Conservation (phyloP, 768 basidiomycete species). For the Podaxis sp. region DNA sequence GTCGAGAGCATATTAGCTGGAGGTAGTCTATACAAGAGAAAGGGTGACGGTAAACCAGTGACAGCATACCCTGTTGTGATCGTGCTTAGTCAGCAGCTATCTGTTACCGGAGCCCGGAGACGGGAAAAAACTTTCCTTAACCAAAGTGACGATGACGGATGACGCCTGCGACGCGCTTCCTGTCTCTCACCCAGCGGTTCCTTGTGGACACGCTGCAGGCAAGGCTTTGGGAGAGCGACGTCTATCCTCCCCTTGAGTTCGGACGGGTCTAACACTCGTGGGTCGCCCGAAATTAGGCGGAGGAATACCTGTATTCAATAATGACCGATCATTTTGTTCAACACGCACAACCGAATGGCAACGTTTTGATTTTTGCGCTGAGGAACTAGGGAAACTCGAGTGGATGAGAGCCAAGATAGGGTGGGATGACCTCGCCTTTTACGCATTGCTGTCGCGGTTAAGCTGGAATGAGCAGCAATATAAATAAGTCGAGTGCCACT, state of each 20-base stretch:
- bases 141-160: constrained; percentile 85
- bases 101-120: constrained; percentile 13
- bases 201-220: constrained; percentile 34
- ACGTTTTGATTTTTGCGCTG: constrained; percentile 1
- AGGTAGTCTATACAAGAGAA: constrained; percentile 21
- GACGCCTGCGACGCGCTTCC: constrained; percentile 44
- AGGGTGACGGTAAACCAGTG: background rate
- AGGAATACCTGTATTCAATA: constrained; percentile 49
- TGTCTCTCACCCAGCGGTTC: constrained; percentile 67
- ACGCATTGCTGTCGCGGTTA: background rate
- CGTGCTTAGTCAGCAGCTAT: constrained; percentile 45
- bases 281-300: constrained; percentile 80
- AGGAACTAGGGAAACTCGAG: background rate
- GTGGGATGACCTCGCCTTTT: background rate
- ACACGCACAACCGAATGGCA: constrained; percentile 9
- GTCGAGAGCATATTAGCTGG: constrained; percentile 62
- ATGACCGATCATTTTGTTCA: constrained; percentile 12
- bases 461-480: constrained; percentile 15
- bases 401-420: background rate
- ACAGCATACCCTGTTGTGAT: constrained; percentile 4
- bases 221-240: constrained; percentile 63
- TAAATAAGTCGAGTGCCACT: constrained; percentile 21
- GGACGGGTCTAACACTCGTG: constrained; percentile 49
- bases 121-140: constrained; percentile 20
- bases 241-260: constrained; percentile 78